phyloP scores from a whole-genome alignment of 176 grass and related monocot genomes.

The Miscanthus lutarioriparius region DNA sequence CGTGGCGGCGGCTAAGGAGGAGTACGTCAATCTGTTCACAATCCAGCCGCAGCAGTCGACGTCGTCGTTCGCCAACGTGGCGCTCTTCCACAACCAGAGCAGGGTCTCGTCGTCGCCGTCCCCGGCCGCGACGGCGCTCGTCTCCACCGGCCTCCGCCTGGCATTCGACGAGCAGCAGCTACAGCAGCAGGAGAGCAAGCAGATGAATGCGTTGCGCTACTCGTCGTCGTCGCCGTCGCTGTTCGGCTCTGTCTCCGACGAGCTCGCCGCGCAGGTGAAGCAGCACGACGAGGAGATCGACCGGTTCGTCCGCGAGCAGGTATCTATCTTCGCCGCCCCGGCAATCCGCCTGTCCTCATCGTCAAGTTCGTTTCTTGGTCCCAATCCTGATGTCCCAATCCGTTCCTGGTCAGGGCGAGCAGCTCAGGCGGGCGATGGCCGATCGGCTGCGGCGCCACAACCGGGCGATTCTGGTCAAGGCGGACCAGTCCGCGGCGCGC shows the following conservation, averaged over 20 bases:
- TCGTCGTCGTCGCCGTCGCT: constrained; percentile 28
- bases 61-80: constrained; percentile 38
- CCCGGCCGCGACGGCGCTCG: constrained; percentile 39
- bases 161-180: constrained; percentile 65
- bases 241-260: constrained; percentile 47
- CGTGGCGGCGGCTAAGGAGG: constrained; percentile 22
- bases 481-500: constrained; percentile 39
- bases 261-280: constrained; percentile 62
- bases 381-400: background rate
- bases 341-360: background rate
- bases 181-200: constrained; percentile 35
- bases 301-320: constrained; percentile 72
- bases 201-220: constrained; percentile 35
- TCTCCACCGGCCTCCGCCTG: constrained; percentile 83
- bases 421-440: constrained; percentile 55
- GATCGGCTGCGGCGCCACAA: constrained; percentile 64
- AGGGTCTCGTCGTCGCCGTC: constrained; percentile 41
- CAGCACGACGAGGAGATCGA: constrained; percentile 68
- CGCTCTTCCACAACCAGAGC: constrained; percentile 43
- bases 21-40: constrained; percentile 36
- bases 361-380: background rate
- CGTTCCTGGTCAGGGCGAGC: constrained; percentile 53
- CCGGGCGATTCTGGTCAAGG: constrained; percentile 45
- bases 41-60: constrained; percentile 46
- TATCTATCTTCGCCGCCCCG: constrained; percentile 11